Evolutionary conservation across 352 stramenopile species (phyloP).

Genomic region (Globisporangium iwayamae): DNA sequence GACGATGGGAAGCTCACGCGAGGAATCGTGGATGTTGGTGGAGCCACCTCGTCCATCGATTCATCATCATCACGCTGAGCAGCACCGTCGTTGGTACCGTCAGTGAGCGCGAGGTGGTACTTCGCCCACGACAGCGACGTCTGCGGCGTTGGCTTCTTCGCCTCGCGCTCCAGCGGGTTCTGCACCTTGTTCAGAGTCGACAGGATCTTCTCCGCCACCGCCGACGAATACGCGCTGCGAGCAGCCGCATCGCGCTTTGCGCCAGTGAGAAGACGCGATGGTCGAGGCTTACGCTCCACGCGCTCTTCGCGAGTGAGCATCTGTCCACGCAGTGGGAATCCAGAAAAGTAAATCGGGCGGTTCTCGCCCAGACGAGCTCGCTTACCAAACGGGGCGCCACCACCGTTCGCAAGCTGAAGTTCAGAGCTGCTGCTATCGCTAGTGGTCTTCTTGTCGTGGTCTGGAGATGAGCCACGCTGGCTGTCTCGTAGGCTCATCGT

Average conservation of each 20-base stretch:
- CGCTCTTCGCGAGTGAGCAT: slow-evolving; percentile 50
- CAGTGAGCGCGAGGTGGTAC: slow-evolving; percentile 64
- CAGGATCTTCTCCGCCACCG: slow-evolving; percentile 75
- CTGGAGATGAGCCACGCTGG: background rate
- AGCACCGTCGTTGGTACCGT: slow-evolving; percentile 21
- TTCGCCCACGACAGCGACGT: slow-evolving; percentile 85
- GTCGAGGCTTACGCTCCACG: slow-evolving; percentile 48
- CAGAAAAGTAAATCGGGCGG: slow-evolving; percentile 36
- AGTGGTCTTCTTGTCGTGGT: slow-evolving; percentile 19
- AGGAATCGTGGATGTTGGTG: slow-evolving; percentile 55
- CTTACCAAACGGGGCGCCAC: slow-evolving; percentile 38
- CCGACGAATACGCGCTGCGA: slow-evolving; percentile 69
- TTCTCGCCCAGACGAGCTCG: slow-evolving; percentile 38
- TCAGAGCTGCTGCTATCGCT: slow-evolving; percentile 23
- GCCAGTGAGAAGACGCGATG: slow-evolving; percentile 73
- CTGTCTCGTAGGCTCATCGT: slow-evolving; percentile 22
- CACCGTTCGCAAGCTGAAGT: slow-evolving; percentile 20
- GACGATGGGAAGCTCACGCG: slow-evolving; percentile 31
- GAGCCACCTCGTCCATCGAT: slow-evolving; percentile 31
- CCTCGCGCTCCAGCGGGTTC: slow-evolving; percentile 67
- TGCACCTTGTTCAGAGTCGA: slow-evolving; percentile 81
- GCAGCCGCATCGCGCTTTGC: slow-evolving; percentile 48
- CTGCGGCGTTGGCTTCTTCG: slow-evolving; percentile 67
- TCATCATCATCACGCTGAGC: slow-evolving; percentile 19
- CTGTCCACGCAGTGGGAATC: slow-evolving; percentile 27